Evolutionary conservation across 306 rosid genomes (phyloP).

Genomic region (Acacia acuminata): DNA sequence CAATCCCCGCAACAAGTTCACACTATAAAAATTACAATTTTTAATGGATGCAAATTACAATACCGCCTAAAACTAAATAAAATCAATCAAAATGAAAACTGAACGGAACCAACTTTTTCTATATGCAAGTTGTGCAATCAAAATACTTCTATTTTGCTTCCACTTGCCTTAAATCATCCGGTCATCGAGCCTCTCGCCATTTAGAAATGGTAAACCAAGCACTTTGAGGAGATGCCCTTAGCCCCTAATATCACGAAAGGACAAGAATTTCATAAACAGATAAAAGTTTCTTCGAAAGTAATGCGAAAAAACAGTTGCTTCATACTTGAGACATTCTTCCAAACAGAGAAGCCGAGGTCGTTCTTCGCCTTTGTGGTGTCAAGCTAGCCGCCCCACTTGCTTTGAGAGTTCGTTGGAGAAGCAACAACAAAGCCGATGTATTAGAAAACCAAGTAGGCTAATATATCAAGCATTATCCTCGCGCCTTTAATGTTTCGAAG

Average conservation of each 20-base stretch:
- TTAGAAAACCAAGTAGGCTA: slow-evolving; percentile 97
- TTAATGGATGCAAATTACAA: no score
- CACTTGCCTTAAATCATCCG: slow-evolving; percentile 95
- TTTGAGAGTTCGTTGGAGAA: slow-evolving; percentile 98
- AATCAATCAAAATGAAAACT: no score
- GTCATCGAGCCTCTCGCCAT: slow-evolving; percentile 84
- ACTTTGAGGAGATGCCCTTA: slow-evolving; percentile 93
- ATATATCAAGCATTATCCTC: slow-evolving; percentile 81
- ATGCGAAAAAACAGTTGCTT: slow-evolving; percentile 29
- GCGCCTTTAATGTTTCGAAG: slow-evolving; percentile 61
- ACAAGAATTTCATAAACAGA: slow-evolving; percentile 16
- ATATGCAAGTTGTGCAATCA: no score
- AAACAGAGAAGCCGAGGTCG: slow-evolving; percentile 86
- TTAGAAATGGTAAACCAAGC: slow-evolving; percentile 88
- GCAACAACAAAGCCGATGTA: slow-evolving; percentile 88
- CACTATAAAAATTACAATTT: no score
- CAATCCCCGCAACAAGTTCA: no score
- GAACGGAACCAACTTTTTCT: no score
- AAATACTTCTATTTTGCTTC: slow-evolving; percentile 99
- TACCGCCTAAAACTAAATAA: no score
- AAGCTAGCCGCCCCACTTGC: slow-evolving; percentile 99
- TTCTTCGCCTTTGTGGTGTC: slow-evolving; percentile 97
- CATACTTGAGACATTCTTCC: slow-evolving; percentile 99
- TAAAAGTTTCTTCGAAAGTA: slow-evolving; percentile 31
- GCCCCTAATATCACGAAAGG: slow-evolving; percentile 61